These are phyloP conservation scores for Pinus albicaulis DNA, from an alignment of 75 land plant genomes.

Conservation along the genomic window DNA sequence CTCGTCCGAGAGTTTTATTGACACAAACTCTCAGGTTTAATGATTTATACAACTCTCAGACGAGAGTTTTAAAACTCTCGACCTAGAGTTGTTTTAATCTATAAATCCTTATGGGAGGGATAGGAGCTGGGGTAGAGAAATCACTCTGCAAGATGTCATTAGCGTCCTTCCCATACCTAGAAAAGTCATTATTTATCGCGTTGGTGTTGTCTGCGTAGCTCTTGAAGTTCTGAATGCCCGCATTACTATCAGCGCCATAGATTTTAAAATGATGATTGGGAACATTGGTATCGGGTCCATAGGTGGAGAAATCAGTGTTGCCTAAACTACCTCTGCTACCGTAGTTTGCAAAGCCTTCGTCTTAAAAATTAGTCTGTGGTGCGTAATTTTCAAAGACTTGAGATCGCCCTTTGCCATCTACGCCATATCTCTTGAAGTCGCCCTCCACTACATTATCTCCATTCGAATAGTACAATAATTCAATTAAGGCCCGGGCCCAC, in stretches of 20 bases:
- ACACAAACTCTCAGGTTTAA: no score
- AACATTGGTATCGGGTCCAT: slow-evolving; percentile 18
- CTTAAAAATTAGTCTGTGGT: slow-evolving; percentile 23
- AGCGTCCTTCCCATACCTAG: slow-evolving; percentile 38
- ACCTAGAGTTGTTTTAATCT: no score
- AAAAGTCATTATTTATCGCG: slow-evolving; percentile 31
- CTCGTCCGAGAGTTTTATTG: no score
- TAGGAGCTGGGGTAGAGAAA: no score
- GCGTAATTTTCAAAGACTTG: slow-evolving; percentile 40
- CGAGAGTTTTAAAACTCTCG: no score
- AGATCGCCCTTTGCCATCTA: slow-evolving; percentile 20
- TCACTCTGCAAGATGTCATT: slow-evolving; percentile 15
- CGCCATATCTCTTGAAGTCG: slow-evolving; percentile 51
- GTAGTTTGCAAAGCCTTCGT: slow-evolving; percentile 40
- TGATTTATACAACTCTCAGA: no score
- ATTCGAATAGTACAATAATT: slow-evolving; percentile 28
- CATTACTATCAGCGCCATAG: slow-evolving; percentile 28
- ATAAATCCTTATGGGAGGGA: no score
- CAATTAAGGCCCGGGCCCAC: no score
- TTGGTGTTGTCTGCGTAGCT: slow-evolving; percentile 39
- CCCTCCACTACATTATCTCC: slow-evolving; percentile 23
- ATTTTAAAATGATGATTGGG: slow-evolving; percentile 18
- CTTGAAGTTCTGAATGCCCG: slow-evolving; percentile 8
- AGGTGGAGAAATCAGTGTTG: no score
- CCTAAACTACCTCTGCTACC: slow-evolving; percentile 24